These are phyloP conservation scores for Staphylotrichum longicolle DNA, from an alignment of 495 filamentous ascomycete genomes.

Conservation along the genomic window DNA sequence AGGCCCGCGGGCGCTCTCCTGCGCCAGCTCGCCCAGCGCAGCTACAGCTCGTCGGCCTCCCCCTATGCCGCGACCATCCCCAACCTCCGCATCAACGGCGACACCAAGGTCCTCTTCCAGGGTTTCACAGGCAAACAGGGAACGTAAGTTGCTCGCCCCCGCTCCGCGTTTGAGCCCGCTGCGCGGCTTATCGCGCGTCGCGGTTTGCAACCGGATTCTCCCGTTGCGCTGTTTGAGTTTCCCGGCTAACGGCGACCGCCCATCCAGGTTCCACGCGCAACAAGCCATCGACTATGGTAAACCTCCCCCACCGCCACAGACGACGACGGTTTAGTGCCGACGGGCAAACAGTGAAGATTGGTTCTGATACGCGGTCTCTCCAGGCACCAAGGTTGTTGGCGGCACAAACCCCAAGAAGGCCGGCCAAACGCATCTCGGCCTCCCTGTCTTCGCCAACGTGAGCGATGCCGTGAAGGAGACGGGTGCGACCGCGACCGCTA, in stretches of 20 bases:
- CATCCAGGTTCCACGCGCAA: constrained; percentile 84
- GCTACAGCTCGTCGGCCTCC: constrained; percentile 64
- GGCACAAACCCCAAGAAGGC: constrained; percentile 99
- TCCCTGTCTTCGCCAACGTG: constrained; percentile 90
- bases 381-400: constrained; percentile 95
- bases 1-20: constrained; percentile 46
- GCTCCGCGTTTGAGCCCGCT: constrained; percentile 10
- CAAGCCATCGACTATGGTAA: constrained; percentile 98
- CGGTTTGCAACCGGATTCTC: neutral
- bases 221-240: neutral
- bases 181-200: constrained; percentile 22
- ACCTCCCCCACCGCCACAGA: neutral
- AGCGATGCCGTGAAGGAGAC: constrained; percentile 86
- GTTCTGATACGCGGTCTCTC: constrained; percentile 20
- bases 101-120: constrained; percentile 95
- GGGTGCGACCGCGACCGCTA: constrained; percentile 85
- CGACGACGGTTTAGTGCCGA: neutral
- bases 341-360: neutral
- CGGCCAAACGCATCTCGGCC: constrained; percentile 80
- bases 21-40: constrained; percentile 54
- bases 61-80: constrained; percentile 78
- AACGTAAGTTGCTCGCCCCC: constrained; percentile 66
- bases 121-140: constrained; percentile 98
- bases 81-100: constrained; percentile 86
- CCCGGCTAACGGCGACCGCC: constrained; percentile 43